phyloP scores from a whole-genome alignment of 2,329 filamentous ascomycete genomes.

The Sclerotinia glacialis region DNA sequence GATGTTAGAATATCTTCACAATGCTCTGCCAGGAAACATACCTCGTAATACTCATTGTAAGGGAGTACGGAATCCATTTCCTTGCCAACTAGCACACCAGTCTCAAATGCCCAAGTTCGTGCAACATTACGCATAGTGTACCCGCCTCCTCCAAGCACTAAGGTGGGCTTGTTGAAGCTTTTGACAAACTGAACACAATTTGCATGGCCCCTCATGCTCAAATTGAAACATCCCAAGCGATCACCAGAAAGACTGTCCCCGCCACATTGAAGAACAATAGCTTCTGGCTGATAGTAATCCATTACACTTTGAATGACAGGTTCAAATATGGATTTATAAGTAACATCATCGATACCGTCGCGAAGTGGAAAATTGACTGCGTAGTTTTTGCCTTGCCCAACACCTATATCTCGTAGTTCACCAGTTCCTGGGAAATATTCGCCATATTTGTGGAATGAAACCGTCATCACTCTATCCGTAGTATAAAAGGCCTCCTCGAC shows the following conservation, averaged over 20 bases:
- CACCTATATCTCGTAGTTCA: slow-evolving; percentile 79
- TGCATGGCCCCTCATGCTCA: slow-evolving; percentile 94
- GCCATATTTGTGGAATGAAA: slow-evolving; percentile 95
- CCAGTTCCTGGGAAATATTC: slow-evolving; percentile 94
- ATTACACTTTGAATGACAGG: slow-evolving; percentile 85
- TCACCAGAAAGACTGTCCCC: slow-evolving; percentile 94
- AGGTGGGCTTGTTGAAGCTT: slow-evolving; percentile 74
- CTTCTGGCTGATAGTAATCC: slow-evolving; percentile 82
- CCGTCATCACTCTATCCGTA: slow-evolving; percentile 87
- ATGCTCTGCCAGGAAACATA: slow-evolving; percentile 49
- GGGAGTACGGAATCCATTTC: slow-evolving; percentile 80
- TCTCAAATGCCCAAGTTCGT: slow-evolving; percentile 96
- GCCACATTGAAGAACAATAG: slow-evolving; percentile 93
- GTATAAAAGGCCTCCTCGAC: slow-evolving; percentile 94
- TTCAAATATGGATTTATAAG: slow-evolving; percentile 89
- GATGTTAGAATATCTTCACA: slow-evolving; percentile 31
- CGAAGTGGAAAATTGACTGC: slow-evolving; percentile 88
- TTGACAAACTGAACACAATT: slow-evolving; percentile 93
- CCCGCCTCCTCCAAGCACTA: slow-evolving; percentile 93
- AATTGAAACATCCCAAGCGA: slow-evolving; percentile 91
- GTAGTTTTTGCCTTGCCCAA: slow-evolving; percentile 85
- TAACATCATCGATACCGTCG: slow-evolving; percentile 85
- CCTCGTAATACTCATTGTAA: slow-evolving; percentile 93
- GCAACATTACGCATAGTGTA: slow-evolving; percentile 98
- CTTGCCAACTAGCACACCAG: slow-evolving; percentile 80